These are phyloP conservation scores for Lasiodiplodia hormozganensis DNA, from an alignment of 2,329 filamentous ascomycete genomes.

Conservation along the genomic window DNA sequence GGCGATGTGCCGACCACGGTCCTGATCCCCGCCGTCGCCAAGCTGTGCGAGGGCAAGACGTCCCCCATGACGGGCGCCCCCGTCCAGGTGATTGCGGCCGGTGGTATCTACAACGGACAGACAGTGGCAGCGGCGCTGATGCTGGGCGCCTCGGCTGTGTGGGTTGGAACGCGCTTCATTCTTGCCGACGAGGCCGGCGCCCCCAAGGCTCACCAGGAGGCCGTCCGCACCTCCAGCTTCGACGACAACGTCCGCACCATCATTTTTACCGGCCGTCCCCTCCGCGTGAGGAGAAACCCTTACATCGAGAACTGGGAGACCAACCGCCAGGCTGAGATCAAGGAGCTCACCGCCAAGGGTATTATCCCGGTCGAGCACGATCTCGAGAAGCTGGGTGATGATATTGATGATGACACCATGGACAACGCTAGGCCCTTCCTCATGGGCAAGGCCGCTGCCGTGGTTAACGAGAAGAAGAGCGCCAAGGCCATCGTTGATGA, in stretches of 20 bases:
- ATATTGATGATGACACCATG: conserved; percentile 79
- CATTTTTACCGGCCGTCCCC: conserved; percentile 96
- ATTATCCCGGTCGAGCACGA: conserved; percentile 93
- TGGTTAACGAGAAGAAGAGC: conserved; percentile 89
- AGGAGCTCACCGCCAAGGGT: conserved; percentile 87
- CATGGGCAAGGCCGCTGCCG: conserved; percentile 96
- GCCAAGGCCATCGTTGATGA: conserved; percentile 95
- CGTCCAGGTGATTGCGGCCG: conserved; percentile 91
- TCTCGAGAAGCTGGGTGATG: conserved; percentile 77
- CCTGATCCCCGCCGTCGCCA: conserved; percentile 90
- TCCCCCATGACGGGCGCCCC: conserved; percentile 85
- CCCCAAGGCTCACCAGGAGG: conserved; percentile 92
- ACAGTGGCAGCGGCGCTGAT: conserved; percentile 88
- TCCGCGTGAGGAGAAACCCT: conserved; percentile 90
- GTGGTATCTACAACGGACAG: conserved; percentile 92
- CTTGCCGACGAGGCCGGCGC: conserved; percentile 93
- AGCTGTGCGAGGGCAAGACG: conserved; percentile 79
- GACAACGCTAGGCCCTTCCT: conserved; percentile 90
- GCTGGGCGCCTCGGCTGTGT: conserved; percentile 90
- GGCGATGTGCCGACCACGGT: conserved; percentile 91
- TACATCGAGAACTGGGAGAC: conserved; percentile 98
- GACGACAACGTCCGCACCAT: conserved; percentile 97
- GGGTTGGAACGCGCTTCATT: conserved; percentile 97
- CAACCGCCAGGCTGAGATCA: conserved; percentile 88
- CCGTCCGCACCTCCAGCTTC: conserved; percentile 87